A percentile compares a stretch with the other conserved stretches of the same genome.
Conservation (phyloP, 768 basidiomycete genomes). For the Ephemerocybe angulata region DNA sequence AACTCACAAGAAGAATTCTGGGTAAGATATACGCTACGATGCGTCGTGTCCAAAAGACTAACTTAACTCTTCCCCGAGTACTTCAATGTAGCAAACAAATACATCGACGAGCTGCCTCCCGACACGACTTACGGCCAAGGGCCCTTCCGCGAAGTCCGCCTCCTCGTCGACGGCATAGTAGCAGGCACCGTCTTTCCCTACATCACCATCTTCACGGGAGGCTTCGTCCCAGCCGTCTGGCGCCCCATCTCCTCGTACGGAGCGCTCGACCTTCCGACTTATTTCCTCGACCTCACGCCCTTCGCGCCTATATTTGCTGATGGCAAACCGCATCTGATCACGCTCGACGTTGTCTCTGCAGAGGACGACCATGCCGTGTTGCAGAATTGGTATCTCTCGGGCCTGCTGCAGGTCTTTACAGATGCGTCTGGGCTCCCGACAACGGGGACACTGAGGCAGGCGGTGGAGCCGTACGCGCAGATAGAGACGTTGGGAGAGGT, state of each 20-base stretch:
- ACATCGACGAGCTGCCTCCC: constrained; percentile 49
- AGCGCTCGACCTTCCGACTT: constrained; percentile 73
- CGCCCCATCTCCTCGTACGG: constrained; percentile 76
- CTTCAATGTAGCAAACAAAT: constrained; percentile 61
- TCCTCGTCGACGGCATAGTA: constrained; percentile 43
- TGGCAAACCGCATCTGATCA: constrained; percentile 64
- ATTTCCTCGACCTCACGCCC: constrained; percentile 74
- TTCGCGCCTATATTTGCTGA: constrained; percentile 70
- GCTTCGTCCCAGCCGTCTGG: constrained; percentile 68
- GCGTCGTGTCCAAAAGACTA: not conserved
- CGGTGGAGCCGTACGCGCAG: constrained; percentile 53
- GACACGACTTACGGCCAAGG: constrained; percentile 42
- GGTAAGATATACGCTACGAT: constrained; percentile 35
- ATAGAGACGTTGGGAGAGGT: constrained; percentile 45
- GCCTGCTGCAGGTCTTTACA: constrained; percentile 62
- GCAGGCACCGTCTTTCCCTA: constrained; percentile 50
- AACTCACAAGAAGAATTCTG: constrained; percentile 69
- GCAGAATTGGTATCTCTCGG: constrained; percentile 78
- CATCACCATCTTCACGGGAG: constrained; percentile 71
- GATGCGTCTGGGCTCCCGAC: constrained; percentile 61
- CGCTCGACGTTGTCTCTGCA: constrained; percentile 70
- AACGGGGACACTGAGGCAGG: constrained; percentile 61
- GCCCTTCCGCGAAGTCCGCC: constrained; percentile 47
- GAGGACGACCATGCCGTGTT: constrained; percentile 63
- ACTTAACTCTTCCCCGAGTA: constrained; percentile 41